Percentiles rank a stretch among this genome's conserved stretches.
Evolutionary conservation across 2,329 filamentous ascomycete species (phyloP).

Genomic region (Cercospora beticola): DNA sequence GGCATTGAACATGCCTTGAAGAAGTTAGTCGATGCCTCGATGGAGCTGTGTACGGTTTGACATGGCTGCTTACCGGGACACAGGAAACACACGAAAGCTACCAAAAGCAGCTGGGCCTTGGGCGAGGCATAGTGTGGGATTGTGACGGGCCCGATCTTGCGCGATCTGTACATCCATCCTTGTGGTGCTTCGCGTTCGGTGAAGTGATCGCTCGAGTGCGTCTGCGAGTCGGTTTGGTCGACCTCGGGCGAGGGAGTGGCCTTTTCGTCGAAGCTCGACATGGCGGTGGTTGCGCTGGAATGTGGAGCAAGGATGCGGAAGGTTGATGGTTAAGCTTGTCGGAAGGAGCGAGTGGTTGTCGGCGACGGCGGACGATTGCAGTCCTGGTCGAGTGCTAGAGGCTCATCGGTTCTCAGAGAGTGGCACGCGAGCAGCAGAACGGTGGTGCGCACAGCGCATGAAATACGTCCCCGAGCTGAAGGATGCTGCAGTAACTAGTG

Average conservation of each 20-base stretch:
- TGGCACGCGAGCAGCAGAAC: constrained; percentile 7
- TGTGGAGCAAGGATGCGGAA: not conserved
- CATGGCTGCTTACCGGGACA: constrained; percentile 44
- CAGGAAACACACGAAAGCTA: constrained; percentile 55
- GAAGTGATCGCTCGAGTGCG: constrained; percentile 16
- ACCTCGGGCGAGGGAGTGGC: constrained; percentile 20
- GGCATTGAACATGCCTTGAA: constrained; percentile 52
- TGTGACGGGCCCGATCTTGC: constrained; percentile 43
- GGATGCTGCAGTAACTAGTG: not conserved
- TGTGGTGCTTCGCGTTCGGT: constrained; percentile 33
- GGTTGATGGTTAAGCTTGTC: not conserved
- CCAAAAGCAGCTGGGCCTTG: constrained; percentile 49
- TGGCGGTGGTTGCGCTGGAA: constrained; percentile 3
- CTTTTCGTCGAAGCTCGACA: constrained; percentile 24
- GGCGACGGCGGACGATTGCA: not conserved
- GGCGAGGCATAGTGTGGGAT: constrained; percentile 54
- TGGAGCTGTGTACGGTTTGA: not conserved
- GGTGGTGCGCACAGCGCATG: not conserved
- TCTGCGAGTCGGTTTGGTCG: constrained; percentile 11
- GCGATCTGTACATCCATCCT: constrained; percentile 50
- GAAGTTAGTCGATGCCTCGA: not conserved
- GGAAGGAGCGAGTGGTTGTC: not conserved
- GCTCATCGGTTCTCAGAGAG: not conserved
- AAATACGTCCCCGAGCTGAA: not conserved
- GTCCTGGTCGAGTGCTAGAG: not conserved